phyloP scores from a whole-genome alignment of 192 early-diverging fungal genomes.

The Backusella westeae region DNA sequence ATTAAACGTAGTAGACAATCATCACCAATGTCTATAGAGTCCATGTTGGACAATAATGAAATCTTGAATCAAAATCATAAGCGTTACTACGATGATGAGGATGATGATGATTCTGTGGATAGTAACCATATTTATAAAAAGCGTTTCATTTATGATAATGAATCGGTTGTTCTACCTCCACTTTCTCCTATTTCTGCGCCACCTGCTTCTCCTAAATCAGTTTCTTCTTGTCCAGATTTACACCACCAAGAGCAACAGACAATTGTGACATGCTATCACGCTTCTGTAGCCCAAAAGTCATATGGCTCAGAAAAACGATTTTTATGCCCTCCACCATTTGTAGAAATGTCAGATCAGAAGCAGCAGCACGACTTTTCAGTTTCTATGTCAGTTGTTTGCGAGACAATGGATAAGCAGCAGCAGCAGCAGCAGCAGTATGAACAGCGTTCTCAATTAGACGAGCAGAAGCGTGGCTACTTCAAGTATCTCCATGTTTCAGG shows the following conservation, averaged over 20 bases:
- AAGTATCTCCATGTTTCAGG: conserved; percentile 77
- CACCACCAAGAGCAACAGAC: conserved; percentile 43
- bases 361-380: conserved; percentile 26
- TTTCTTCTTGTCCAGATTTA: neutral
- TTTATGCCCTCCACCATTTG: conserved; percentile 74
- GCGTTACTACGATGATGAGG: neutral
- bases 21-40: conserved; percentile 34
- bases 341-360: conserved; percentile 47
- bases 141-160: neutral
- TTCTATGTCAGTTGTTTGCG: conserved; percentile 35
- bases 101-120: neutral
- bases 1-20: neutral
- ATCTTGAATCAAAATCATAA: neutral
- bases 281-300: conserved; percentile 88
- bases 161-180: neutral
- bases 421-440: conserved; percentile 31
- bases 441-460: conserved; percentile 50
- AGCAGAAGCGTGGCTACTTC: conserved; percentile 60
- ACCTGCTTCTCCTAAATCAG: neutral
- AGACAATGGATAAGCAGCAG: conserved; percentile 26
- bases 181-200: neutral
- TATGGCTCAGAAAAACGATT: conserved; percentile 92
- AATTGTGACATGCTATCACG: conserved; percentile 82
- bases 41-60: conserved; percentile 17
- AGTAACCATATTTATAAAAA: neutral